phyloP scores from a whole-genome alignment of 2,329 filamentous ascomycete genomes.

The Aspergillus niger region DNA sequence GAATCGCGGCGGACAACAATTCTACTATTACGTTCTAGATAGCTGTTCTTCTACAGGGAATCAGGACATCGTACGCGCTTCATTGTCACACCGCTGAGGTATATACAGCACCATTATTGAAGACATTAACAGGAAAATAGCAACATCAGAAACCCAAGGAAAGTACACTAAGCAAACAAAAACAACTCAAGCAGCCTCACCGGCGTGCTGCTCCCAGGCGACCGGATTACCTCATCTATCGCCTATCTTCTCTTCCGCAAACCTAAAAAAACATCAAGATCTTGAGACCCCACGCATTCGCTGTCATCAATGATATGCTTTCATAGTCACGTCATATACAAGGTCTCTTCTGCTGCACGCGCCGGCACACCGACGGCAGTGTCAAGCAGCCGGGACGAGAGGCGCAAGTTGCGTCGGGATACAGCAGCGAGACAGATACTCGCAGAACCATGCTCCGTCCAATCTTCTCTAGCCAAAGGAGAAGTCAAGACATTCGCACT shows the following conservation, averaged over 20 bases:
- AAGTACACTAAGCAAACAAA: conserved; percentile 21
- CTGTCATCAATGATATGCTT: conserved; percentile 17
- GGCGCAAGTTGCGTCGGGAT: background rate
- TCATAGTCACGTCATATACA: conserved; percentile 21
- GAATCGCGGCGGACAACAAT: conserved; percentile 2
- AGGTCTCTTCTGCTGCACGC: conserved; percentile 8
- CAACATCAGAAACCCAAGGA: conserved; percentile 15
- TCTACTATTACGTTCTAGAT: background rate
- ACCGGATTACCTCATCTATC: conserved; percentile 4
- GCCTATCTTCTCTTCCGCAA: conserved; percentile 2
- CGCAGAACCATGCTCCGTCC: background rate
- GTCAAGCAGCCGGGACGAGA: background rate
- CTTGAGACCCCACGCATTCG: conserved; percentile 5
- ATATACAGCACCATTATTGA: conserved; percentile 42
- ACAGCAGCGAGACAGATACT: conserved; percentile 5
- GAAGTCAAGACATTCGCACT: conserved; percentile 8
- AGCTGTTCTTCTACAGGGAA: background rate
- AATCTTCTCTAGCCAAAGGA: conserved; percentile 1
- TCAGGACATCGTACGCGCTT: conserved; percentile 42
- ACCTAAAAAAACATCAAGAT: conserved; percentile 2
- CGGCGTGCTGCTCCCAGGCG: background rate
- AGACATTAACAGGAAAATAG: conserved; percentile 27
- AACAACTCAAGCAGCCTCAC: conserved; percentile 8
- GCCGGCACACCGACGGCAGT: conserved; percentile 2
- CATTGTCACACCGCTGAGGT: conserved; percentile 40